A percentile compares a stretch with the other conserved stretches of the same genome.
Evolutionary conservation across 2,329 filamentous ascomycete species (phyloP).

Genomic region (Trichoderma brevicompactum): DNA sequence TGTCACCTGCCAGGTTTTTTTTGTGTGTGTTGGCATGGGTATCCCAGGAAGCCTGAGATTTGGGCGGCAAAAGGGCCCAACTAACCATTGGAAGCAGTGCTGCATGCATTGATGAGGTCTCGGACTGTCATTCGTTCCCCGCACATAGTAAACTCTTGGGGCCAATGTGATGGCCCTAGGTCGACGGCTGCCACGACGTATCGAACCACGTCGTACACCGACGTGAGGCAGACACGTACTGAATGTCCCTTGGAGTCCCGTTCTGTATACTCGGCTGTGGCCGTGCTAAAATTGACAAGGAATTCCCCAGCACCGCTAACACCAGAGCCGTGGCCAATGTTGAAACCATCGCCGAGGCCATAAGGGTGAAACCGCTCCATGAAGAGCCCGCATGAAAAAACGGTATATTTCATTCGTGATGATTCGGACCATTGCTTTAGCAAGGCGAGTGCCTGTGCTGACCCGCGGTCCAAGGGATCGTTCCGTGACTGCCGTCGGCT

Average conservation of each 20-base stretch:
- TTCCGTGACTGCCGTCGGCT: constrained; percentile 53
- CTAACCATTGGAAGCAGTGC: constrained; percentile 55
- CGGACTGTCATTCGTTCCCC: constrained; percentile 67
- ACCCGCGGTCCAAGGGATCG: constrained; percentile 66
- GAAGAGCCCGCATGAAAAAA: constrained; percentile 75
- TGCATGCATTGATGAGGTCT: constrained; percentile 59
- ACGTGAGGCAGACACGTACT: constrained; percentile 68
- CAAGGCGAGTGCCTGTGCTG: constrained; percentile 58
- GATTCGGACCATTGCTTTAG: constrained; percentile 58
- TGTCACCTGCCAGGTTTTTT: constrained; percentile 17
- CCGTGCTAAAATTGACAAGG: constrained; percentile 63
- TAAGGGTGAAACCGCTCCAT: constrained; percentile 75
- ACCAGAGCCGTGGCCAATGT: constrained; percentile 62
- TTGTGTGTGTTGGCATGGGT: not conserved
- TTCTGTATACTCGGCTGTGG: constrained; percentile 64
- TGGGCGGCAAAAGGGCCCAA: constrained; percentile 29
- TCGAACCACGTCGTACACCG: constrained; percentile 69
- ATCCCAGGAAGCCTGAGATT: constrained; percentile 6
- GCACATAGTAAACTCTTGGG: constrained; percentile 68
- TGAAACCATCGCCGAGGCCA: constrained; percentile 61
- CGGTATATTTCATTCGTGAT: constrained; percentile 65
- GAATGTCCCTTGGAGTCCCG: constrained; percentile 54
- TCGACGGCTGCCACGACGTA: constrained; percentile 73
- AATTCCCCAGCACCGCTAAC: constrained; percentile 65
- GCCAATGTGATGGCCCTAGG: constrained; percentile 64